Evolutionary conservation across 345 rosid species (phyloP), one percentile per base, ranked within the genome.

Genomic region (Eucalyptus marginata): DNA sequence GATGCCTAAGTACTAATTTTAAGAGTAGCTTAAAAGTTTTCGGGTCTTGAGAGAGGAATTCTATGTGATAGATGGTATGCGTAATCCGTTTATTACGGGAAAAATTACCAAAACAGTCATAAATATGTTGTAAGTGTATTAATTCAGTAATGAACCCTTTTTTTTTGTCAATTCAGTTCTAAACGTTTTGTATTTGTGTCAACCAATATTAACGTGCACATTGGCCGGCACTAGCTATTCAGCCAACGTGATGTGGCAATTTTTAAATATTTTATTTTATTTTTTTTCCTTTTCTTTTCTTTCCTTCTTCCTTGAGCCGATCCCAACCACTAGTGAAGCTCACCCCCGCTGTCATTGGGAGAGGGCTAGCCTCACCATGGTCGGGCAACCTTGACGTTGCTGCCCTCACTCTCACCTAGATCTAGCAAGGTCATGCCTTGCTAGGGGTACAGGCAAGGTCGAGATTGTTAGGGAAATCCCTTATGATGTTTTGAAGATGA

Each of bases 191-290:
- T 43, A 43, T 43, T 43, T 43, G 5, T 43, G 43, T 43, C 43
- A 43, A 43, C 7, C 3, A 0, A 1, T 10, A 58, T 10, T 24
- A 10, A 10, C 1, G 1, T 58, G 29, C 4, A 58, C 62, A 24
- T 58, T 9, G 29, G 27, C 24, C 1, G 6, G 6, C 27, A 25
- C 3, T 24, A 0, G 29, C 62, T 25, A 3, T 58, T 1, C 0
- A 1, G 13, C 6, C 29, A 58, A 58, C 2, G 3, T 58, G 62
- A 58, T 4, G 3, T 58, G 62, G 27, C 62, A 58, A 24, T 24
- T 58, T 58, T 24, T 58, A 58, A 24, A 58, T 10, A 58, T 24
- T 4, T 54, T 54, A 2, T 54, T 22, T 56, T 52, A 17, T 1
- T 54, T 52, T 22, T 54, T 24, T 58, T 10, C 1, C 0, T 24